phyloP scores from a whole-genome alignment of 1,139 yeast genomes.

The Tardiomyces depauwii region DNA sequence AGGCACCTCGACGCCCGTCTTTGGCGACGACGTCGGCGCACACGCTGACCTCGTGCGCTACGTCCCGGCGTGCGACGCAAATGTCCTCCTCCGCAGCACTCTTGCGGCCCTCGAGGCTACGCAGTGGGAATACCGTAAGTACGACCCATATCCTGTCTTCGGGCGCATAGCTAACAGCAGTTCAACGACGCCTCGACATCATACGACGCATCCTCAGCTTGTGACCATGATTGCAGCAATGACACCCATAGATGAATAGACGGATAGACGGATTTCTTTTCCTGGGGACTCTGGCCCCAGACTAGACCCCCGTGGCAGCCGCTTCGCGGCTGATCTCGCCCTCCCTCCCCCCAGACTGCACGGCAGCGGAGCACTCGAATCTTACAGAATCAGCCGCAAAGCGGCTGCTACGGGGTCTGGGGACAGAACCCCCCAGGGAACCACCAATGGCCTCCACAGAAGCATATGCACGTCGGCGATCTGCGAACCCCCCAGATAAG shows the following conservation, averaged over 20 bases:
- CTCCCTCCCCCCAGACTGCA: no score
- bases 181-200: neutral
- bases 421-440: no score
- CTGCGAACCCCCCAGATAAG: neutral
- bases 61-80: neutral
- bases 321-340: no score
- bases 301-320: no score
- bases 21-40: neutral
- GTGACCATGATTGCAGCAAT: neutral
- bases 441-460: no score
- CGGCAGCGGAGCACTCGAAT: no score
- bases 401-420: no score
- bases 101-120: neutral
- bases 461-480: neutral
- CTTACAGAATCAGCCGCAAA: no score
- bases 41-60: neutral
- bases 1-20: neutral
- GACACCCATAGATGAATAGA: no score
- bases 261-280: no score
- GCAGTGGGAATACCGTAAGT: neutral
- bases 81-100: neutral
- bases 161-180: neutral
- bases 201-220: neutral
- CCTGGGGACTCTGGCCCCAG: no score
- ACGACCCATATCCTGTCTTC: no score